Percentiles rank a stretch among this genome's conserved stretches.
phyloP scores from a whole-genome alignment of 371 early-diverging fungal species.

The Mortierella sp. region DNA sequence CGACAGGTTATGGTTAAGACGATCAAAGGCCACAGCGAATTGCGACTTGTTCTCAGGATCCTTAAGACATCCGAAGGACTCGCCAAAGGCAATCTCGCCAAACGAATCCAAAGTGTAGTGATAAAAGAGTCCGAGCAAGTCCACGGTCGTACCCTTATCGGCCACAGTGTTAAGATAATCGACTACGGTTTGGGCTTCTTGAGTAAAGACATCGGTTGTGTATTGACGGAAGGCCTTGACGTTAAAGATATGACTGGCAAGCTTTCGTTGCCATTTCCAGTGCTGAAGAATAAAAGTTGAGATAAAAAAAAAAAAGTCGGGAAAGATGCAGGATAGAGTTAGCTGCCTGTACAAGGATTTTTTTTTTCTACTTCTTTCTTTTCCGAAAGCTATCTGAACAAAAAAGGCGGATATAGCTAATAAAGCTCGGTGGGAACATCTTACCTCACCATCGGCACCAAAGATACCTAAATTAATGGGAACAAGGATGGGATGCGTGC shows the following conservation, averaged over 20 bases:
- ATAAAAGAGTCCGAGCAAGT: conserved; percentile 35
- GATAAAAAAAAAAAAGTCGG: background rate
- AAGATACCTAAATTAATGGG: conserved; percentile 71
- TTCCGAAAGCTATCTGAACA: too few species aligned
- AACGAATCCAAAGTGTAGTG: conserved; percentile 63
- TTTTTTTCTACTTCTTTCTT: too few species aligned
- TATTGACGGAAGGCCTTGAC: conserved; percentile 66
- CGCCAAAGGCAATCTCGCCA: conserved; percentile 60
- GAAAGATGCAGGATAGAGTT: background rate
- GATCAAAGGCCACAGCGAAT: conserved; percentile 67
- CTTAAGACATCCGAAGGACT: conserved; percentile 28
- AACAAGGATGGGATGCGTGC: background rate
- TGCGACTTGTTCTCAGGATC: conserved; percentile 17
- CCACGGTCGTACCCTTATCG: conserved; percentile 48
- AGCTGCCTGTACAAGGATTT: conserved; percentile 36
- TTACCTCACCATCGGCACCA: conserved; percentile 66
- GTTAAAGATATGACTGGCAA: conserved; percentile 63
- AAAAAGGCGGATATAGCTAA: background rate
- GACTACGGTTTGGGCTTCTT: conserved; percentile 10
- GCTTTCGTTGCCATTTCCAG: conserved; percentile 59
- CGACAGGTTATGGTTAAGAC: conserved; percentile 46
- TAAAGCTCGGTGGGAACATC: background rate
- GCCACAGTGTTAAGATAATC: conserved; percentile 49
- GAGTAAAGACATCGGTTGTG: conserved; percentile 49
- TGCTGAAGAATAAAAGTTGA: conserved; percentile 19